Conservation (phyloP, 805 yeast genomes). For the Grigorovia humatica region DNA sequence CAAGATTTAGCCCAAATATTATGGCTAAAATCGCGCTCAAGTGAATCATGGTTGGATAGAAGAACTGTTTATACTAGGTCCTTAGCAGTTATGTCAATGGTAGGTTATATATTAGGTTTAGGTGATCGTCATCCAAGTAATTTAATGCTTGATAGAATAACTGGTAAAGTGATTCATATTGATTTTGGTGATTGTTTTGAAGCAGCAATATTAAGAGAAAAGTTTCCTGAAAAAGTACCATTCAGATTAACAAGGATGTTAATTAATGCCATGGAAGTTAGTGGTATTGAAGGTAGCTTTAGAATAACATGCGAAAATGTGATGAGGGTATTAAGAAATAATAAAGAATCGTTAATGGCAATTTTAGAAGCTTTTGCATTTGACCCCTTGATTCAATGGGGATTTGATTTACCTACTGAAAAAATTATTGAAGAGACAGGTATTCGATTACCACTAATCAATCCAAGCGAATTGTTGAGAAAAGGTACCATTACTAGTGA, state of each 20-base stretch:
- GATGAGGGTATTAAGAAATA: constrained; percentile 84
- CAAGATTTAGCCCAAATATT: constrained; percentile 89
- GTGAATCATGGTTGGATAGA: constrained; percentile 95
- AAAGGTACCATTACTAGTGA: constrained; percentile 67
- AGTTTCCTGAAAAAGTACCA: constrained; percentile 96
- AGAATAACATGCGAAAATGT: constrained; percentile 94
- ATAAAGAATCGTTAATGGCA: constrained; percentile 94
- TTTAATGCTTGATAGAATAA: constrained; percentile 83
- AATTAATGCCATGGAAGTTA: constrained; percentile 96
- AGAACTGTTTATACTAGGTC: constrained; percentile 93
- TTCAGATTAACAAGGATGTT: constrained; percentile 92
- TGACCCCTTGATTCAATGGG: constrained; percentile 98
- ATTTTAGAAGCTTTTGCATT: constrained; percentile 95
- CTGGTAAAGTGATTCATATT: constrained; percentile 92
- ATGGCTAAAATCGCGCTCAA: constrained; percentile 91
- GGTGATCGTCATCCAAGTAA: constrained; percentile 98
- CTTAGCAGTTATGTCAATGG: constrained; percentile 97
- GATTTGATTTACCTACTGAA: constrained; percentile 82
- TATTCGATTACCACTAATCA: constrained; percentile 53
- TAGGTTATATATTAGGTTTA: constrained; percentile 86
- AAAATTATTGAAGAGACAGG: constrained; percentile 61
- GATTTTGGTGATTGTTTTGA: constrained; percentile 99
- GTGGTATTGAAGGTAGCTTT: constrained; percentile 95
- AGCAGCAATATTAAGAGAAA: constrained; percentile 90
- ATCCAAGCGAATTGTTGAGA: constrained; percentile 60